Percentiles rank a stretch among this genome's conserved stretches.
Conservation (phyloP, 305 asterid species). For the Lippia alba region DNA sequence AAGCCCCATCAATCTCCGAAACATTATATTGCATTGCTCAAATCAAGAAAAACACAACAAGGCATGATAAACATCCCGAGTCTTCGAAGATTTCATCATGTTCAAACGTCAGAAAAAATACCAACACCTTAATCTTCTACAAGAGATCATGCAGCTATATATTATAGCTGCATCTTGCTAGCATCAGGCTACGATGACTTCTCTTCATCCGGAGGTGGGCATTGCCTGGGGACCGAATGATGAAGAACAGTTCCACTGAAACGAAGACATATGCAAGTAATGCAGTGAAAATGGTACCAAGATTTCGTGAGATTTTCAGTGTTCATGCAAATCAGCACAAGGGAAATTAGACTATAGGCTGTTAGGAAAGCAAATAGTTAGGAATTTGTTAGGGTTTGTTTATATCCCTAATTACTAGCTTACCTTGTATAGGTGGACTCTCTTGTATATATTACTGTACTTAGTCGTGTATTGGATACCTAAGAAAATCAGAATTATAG, state of each 20-base stretch:
- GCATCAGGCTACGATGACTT: constrained; percentile 42
- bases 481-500: no score
- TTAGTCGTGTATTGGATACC: no score
- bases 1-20: no score
- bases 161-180: constrained; percentile 5
- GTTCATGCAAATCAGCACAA: no score
- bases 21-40: neutral
- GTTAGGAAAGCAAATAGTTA: no score
- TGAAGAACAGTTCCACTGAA: constrained; percentile 81
- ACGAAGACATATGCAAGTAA: constrained; percentile 21
- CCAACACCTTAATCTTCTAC: neutral
- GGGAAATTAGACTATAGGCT: no score
- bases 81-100: constrained; percentile 17
- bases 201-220: constrained; percentile 70
- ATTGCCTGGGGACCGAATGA: constrained; percentile 56
- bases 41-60: constrained; percentile 11
- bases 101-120: neutral
- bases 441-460: no score
- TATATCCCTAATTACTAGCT: no score
- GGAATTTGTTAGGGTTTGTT: no score
- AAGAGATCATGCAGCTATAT: constrained; percentile 17
- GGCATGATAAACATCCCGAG: constrained; percentile 15
- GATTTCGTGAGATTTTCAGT: no score
- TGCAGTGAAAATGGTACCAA: neutral
- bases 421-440: no score